Evolutionary conservation across 441 rosid species (phyloP), one percentile per base, ranked within the genome.

Genomic region (Pelargonium australe): DNA sequence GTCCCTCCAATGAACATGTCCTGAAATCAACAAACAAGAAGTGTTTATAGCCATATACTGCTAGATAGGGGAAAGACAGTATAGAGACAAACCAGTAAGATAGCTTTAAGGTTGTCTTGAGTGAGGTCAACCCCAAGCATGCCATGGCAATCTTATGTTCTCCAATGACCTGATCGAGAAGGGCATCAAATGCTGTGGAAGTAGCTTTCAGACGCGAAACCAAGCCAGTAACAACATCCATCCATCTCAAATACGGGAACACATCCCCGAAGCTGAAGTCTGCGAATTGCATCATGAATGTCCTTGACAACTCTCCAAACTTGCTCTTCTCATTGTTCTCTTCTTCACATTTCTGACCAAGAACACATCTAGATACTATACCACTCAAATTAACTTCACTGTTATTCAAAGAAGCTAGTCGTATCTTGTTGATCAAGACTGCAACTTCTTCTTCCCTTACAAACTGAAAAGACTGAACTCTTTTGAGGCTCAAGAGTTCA

Each of bases 1-100:
- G 80, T 70, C 9, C 82, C 81, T 7, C 73, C 84, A 1, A 75
- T 10, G 28, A 80, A 5, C 78, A 79, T 69, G 72, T 83, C 82
- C 86, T 80, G 68, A 49, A 62, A 28, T 14, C 64, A 3, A 45
- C 7, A 0, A 5, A 0, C 43, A 1, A 10, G 12, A 20, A 0
- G n/a, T 3, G 31, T 28, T 28, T 28, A 1, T 28, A 28, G 31
- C 31, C 31, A 28, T 28, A 28, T 28, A 28, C 5, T 3, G 14
- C 0, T 2, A 47, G 55, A 47, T 12, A 10, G 44, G 47, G 0
- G 49, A 62, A 40, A 19, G 25, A 8, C 31, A 2, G 31, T 28
- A 60, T 19, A 12, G 12, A 43, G 10, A 31, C 34, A 71, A 72
- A 17, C 76, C 66, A 57, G 1, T 2, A 78, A 55, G 40, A 77